Percentiles rank a stretch among this genome's conserved stretches.
phyloP scores from a whole-genome alignment of 2,329 filamentous ascomycete species.

The Ophiostoma australiae region DNA sequence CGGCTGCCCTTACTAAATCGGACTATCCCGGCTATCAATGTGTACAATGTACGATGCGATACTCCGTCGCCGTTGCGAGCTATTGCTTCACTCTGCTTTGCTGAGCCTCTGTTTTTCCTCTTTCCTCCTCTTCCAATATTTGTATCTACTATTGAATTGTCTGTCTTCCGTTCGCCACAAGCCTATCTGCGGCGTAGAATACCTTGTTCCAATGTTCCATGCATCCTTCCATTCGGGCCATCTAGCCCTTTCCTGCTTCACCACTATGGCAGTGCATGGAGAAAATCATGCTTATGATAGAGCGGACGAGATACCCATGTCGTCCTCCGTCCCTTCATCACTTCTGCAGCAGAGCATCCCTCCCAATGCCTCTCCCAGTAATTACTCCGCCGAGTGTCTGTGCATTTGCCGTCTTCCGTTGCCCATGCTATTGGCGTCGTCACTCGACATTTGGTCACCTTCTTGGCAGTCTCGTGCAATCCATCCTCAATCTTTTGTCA shows the following conservation, averaged over 20 bases:
- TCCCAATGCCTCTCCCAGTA: neutral
- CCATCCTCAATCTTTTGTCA: neutral
- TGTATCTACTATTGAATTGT: neutral
- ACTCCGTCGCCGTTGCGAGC: neutral
- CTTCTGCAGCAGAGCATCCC: neutral
- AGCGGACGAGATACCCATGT: conserved; percentile 11
- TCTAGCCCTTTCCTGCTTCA: neutral
- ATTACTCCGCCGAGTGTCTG: neutral
- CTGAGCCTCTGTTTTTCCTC: neutral
- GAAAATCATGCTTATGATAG: neutral
- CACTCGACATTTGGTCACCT: neutral
- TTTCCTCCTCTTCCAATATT: neutral
- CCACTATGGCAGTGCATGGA: neutral
- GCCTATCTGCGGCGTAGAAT: neutral
- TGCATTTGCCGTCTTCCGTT: neutral
- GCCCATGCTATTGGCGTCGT: neutral
- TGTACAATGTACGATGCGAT: neutral
- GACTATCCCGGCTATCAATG: neutral
- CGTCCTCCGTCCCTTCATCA: neutral
- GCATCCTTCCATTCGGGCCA: neutral
- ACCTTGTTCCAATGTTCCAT: neutral
- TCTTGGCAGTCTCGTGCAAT: neutral
- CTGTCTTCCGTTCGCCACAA: neutral
- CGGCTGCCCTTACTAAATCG: neutral
- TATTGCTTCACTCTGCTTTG: neutral